Percentiles rank a stretch among this genome's conserved stretches.
phyloP scores from a whole-genome alignment of 129 eudicot genomes.

The Flaveria brownii region DNA sequence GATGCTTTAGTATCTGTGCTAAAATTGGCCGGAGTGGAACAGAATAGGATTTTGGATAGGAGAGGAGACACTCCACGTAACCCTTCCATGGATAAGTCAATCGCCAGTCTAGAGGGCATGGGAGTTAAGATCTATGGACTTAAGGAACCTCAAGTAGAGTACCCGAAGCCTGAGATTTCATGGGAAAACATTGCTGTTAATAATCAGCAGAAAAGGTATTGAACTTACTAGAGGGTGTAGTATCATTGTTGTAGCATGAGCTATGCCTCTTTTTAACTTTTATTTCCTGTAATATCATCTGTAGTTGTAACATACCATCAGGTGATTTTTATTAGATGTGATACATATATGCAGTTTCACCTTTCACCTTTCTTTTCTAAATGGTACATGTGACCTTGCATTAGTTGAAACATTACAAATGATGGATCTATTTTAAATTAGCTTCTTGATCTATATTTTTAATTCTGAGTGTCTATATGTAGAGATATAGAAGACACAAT shows the following conservation, averaged over 20 bases:
- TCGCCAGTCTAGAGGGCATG: conserved; percentile 79
- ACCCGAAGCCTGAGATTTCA: conserved; percentile 55
- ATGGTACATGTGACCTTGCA: conserved; percentile 17
- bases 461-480: conserved; percentile 19
- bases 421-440: conserved; percentile 1
- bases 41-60: conserved; percentile 42
- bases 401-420: neutral
- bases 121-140: conserved; percentile 84
- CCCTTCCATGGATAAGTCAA: conserved; percentile 57
- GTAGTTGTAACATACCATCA: neutral
- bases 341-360: neutral
- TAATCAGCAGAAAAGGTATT: conserved; percentile 77
- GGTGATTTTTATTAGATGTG: conserved; percentile 7
- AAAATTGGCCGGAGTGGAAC: conserved; percentile 77
- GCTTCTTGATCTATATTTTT: conserved; percentile 6
- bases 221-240: conserved; percentile 19
- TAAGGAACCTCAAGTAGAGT: conserved; percentile 40
- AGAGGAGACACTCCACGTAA: conserved; percentile 48
- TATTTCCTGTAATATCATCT: conserved; percentile 4
- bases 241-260: neutral
- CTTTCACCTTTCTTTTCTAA: conserved; percentile 7
- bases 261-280: neutral
- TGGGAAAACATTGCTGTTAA: conserved; percentile 99
- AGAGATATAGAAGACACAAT: conserved; percentile 96
- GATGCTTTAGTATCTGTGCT: conserved; percentile 78